phyloP scores from a whole-genome alignment of 2,329 filamentous ascomycete genomes.

The Emydomyces testavorans region DNA sequence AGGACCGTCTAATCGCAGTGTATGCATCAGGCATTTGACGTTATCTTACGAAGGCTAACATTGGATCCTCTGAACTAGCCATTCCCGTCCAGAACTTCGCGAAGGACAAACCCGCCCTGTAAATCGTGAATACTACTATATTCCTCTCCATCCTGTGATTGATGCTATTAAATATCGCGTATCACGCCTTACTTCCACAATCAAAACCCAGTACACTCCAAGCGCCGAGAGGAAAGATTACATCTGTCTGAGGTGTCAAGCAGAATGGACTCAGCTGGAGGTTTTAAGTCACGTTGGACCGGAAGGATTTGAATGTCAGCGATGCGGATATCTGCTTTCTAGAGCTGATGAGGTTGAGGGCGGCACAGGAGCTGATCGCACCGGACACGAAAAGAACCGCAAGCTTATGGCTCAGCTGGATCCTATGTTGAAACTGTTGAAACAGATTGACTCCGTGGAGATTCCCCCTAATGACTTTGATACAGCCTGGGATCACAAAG shows the following conservation, averaged over 20 bases:
- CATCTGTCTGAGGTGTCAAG: constrained; percentile 66
- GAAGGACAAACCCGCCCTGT: constrained; percentile 72
- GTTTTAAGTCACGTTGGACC: constrained; percentile 62
- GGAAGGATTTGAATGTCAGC: constrained; percentile 69
- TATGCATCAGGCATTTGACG: constrained; percentile 36
- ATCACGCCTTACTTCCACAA: constrained; percentile 74
- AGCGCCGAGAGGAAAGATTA: constrained; percentile 85
- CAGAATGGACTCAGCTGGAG: constrained; percentile 82
- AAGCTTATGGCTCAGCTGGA: constrained; percentile 40
- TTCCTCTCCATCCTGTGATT: constrained; percentile 87
- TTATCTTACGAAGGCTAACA: constrained; percentile 14
- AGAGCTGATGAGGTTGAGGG: constrained; percentile 37
- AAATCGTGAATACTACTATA: constrained; percentile 90
- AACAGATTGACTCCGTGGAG: constrained; percentile 38
- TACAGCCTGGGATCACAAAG: constrained; percentile 39
- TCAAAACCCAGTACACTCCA: constrained; percentile 71
- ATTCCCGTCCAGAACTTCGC: constrained; percentile 62
- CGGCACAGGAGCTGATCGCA: constrained; percentile 34
- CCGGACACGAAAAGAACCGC: constrained; percentile 41
- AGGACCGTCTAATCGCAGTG: constrained; percentile 75
- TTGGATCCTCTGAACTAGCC: constrained; percentile 34
- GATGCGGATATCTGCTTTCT: constrained; percentile 48
- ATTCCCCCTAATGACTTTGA: constrained; percentile 41
- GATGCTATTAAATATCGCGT: constrained; percentile 94
- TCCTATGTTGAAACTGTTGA: constrained; percentile 37